Percentiles rank a stretch among this genome's conserved stretches.
Conservation (phyloP, 441 rosid species). For the Kokia cookei region DNA sequence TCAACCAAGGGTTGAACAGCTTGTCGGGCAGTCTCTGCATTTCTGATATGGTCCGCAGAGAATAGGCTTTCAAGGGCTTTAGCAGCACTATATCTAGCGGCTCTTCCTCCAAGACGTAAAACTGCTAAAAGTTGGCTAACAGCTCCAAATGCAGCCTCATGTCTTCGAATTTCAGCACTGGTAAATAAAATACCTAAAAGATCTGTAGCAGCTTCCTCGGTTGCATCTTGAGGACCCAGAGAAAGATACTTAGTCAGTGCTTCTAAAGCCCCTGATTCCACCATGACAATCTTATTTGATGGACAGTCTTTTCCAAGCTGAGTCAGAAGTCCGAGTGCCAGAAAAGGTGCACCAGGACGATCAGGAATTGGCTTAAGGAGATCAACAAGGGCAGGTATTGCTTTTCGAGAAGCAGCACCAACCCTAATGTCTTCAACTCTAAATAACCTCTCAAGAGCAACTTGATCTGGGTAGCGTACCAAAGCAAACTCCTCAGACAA, state of each 20-base stretch:
- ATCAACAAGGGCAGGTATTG: constrained; percentile 95
- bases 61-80: constrained; percentile 97
- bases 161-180: constrained; percentile 95
- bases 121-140: constrained; percentile 98
- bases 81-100: constrained; percentile 97
- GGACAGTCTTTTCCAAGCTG: constrained; percentile 96
- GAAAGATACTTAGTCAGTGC: constrained; percentile 97
- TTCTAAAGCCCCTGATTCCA: constrained; percentile 96
- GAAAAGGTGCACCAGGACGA: constrained; percentile 98
- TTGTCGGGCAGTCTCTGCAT: constrained; percentile 91
- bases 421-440: constrained; percentile 97
- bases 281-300: constrained; percentile 90
- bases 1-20: constrained; percentile 99
- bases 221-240: constrained; percentile 96
- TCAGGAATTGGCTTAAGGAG: constrained; percentile 99
- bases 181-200: constrained; percentile 85
- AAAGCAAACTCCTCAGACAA: constrained; percentile 80
- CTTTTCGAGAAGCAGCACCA: constrained; percentile 97
- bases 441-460: constrained; percentile 97
- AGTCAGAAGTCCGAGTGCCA: constrained; percentile 84
- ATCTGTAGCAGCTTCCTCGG: constrained; percentile 99
- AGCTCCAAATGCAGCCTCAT: constrained; percentile 94
- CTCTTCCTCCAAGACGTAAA: constrained; percentile 95
- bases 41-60: constrained; percentile 94
- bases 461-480: constrained; percentile 89